Percentiles rank a stretch among this genome's conserved stretches.
phyloP scores from a whole-genome alignment of 129 eudicot genomes.

The Saposhnikovia divaricata region DNA sequence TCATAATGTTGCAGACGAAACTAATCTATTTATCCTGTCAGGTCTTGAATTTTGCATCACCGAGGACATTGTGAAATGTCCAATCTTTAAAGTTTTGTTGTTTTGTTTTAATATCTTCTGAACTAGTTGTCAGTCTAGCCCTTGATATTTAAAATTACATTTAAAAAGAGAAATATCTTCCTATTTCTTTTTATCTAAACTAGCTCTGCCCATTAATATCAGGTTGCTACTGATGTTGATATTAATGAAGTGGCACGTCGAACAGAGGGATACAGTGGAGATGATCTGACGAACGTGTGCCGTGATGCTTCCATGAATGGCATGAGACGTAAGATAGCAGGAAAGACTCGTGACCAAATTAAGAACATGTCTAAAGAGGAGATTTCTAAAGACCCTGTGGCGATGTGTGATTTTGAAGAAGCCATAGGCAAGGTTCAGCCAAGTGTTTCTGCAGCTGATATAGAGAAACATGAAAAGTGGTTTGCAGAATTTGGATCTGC shows the following conservation, averaged over 20 bases:
- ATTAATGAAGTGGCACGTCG: slow-evolving; percentile 78
- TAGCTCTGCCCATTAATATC: slow-evolving; percentile 14
- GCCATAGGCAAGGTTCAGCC: slow-evolving; percentile 76
- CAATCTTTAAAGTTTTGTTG: neutral
- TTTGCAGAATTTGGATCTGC: slow-evolving; percentile 87
- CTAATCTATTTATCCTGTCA: neutral
- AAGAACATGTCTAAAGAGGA: slow-evolving; percentile 91
- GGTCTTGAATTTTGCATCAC: neutral
- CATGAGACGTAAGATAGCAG: slow-evolving; percentile 91
- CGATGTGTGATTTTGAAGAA: slow-evolving; percentile 89
- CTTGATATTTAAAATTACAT: neutral
- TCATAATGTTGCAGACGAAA: neutral
- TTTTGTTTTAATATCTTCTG: neutral
- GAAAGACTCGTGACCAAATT: slow-evolving; percentile 92
- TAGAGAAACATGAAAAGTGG: slow-evolving; percentile 93
- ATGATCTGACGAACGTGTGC: slow-evolving; percentile 86
- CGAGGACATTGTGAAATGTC: neutral
- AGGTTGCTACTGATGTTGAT: slow-evolving; percentile 84
- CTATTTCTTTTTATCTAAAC: neutral
- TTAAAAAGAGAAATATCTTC: neutral
- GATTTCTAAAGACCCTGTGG: slow-evolving; percentile 68
- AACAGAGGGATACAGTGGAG: slow-evolving; percentile 98
- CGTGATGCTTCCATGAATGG: slow-evolving; percentile 93
- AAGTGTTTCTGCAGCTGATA: slow-evolving; percentile 85
- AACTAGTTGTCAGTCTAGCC: neutral